Evolutionary conservation across 352 stramenopile species (phyloP).

Genomic region (Aphanomyces stellatus): DNA sequence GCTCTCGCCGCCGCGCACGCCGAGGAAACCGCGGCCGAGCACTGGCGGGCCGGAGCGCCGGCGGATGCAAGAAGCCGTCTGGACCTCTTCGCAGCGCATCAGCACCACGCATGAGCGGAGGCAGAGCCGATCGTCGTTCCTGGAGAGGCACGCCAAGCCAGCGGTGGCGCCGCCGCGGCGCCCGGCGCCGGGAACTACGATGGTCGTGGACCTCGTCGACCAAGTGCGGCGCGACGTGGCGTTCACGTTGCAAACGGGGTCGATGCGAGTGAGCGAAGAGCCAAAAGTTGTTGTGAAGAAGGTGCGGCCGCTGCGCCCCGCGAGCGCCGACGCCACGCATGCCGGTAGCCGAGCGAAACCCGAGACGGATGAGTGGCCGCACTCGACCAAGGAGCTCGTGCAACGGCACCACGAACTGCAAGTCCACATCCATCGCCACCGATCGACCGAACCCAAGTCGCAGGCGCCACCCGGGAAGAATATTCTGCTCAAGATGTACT

Average conservation of each 20-base stretch:
- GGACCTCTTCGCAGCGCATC: background rate
- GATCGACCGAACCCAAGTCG: background rate
- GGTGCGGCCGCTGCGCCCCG: too few species aligned
- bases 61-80: background rate
- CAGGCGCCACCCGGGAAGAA: background rate
- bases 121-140: too few species aligned
- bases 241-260: background rate
- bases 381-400: background rate
- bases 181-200: too few species aligned
- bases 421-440: background rate
- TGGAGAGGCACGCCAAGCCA: background rate
- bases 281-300: background rate
- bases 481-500: constrained; percentile 3
- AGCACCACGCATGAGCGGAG: background rate
- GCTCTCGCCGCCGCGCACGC: background rate
- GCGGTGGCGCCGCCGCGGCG: too few species aligned
- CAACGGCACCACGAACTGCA: background rate
- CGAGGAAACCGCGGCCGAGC: background rate
- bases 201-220: background rate
- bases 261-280: background rate
- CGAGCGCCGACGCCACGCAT: background rate
- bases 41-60: background rate
- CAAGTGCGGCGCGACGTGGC: background rate
- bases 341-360: too few species aligned
- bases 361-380: too few species aligned